Evolutionary conservation across 495 filamentous ascomycete genomes (phyloP), one percentile per base, ranked within the genome.

Genomic region (Lepidopterella palustris): DNA sequence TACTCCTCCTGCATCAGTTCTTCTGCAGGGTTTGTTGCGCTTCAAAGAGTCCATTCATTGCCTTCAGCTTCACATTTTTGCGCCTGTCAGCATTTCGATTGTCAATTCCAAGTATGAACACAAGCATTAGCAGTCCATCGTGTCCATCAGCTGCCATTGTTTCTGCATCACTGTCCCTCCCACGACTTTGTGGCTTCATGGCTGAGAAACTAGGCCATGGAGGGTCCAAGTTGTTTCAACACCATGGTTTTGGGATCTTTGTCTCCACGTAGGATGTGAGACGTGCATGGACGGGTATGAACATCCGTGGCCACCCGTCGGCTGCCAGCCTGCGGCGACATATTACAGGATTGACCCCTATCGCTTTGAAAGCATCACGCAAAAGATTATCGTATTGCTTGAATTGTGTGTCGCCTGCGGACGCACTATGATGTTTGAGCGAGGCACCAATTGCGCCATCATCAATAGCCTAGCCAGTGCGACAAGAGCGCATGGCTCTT

Each of bases 251-350:
- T 50, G 47, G 47, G 23, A 50, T 50, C 5, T 24, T 50, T 24
- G 47, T 24, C 18, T 5, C 47, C 47, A 27, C 47, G 26, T 25
- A 24, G 26, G 6, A 27, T 15, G 47, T 27, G 25, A 26, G 47
- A 15, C 47, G 6, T 50, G 23, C 47, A 50, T 50, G 23, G 47
- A 24, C 47, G 20, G 47, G 47, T 50, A 50, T 50, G 21, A 50
- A 15, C 47, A 9, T 27, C 47, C 26, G 47, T 27, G 23, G 47
- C 47, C 26, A 50, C 26, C 47, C 47, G 47, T 50, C 25, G 47
- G 47, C 23, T 50, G 24, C 20, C 8, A 50, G 47, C 47, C 20
- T 50, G 25, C 47, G 5, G 18, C 25, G 24, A 27, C 20, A 50
- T 50, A 4, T 42, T 13, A 35, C 31, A 6, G 31, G 31, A 35